Evolutionary conservation across 2,329 filamentous ascomycete species (phyloP).

Genomic region (Paecilomyces sp.): DNA sequence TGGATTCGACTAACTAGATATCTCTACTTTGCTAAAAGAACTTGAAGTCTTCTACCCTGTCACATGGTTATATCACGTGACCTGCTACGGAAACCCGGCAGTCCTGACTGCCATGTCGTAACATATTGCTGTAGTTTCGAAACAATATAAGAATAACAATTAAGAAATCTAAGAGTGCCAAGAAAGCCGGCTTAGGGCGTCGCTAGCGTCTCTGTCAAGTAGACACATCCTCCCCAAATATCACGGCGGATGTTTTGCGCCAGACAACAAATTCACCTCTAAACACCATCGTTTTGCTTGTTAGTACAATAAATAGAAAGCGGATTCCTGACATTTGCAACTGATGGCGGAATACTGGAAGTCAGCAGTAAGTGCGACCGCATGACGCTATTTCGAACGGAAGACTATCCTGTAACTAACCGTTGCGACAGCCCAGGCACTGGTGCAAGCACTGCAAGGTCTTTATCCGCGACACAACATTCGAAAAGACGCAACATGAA

Average conservation of each 20-base stretch:
- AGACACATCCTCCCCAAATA: neutral
- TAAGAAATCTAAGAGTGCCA: too few species aligned
- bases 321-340: neutral
- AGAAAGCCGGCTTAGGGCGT: too few species aligned
- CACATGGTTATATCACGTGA: too few species aligned
- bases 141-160: too few species aligned
- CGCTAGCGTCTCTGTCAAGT: too few species aligned
- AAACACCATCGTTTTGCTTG: neutral
- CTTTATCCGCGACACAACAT: slow-evolving; percentile 85
- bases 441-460: slow-evolving; percentile 96
- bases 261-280: neutral
- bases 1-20: too few species aligned
- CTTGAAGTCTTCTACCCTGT: too few species aligned
- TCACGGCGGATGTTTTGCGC: neutral
- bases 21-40: too few species aligned
- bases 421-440: slow-evolving; percentile 61
- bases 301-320: neutral
- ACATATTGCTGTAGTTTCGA: too few species aligned
- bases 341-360: slow-evolving; percentile 98
- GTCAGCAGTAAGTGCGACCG: slow-evolving; percentile 57
- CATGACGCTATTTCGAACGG: neutral
- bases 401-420: slow-evolving; percentile 11
- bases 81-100: too few species aligned
- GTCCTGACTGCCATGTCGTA: too few species aligned
- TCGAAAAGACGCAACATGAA: slow-evolving; percentile 86